Conservation (phyloP, 2,329 filamentous ascomycete genomes). For the Penicillium sumatraense region DNA sequence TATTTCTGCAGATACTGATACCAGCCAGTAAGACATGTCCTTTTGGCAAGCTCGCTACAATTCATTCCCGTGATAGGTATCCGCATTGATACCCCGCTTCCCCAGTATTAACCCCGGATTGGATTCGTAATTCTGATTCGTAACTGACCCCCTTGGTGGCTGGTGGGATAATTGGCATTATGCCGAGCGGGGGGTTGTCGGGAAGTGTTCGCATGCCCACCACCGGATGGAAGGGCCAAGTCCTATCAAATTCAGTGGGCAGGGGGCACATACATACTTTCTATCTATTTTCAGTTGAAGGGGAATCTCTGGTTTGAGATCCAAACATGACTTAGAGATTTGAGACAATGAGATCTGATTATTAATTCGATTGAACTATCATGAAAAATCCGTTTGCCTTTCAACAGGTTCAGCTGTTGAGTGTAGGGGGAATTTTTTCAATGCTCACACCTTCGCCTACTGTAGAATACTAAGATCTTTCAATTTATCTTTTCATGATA, state of each 20-base stretch:
- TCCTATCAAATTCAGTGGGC: background rate
- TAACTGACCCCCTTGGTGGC: background rate
- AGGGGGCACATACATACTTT: too few species aligned
- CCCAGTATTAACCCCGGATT: slow-evolving; percentile 1
- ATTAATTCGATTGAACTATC: too few species aligned
- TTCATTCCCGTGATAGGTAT: background rate
- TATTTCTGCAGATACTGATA: background rate
- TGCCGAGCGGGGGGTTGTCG: slow-evolving; percentile 1
- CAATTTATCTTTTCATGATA: too few species aligned
- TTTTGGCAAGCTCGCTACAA: background rate
- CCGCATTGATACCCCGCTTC: slow-evolving; percentile 18
- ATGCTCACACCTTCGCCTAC: too few species aligned
- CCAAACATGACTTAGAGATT: too few species aligned
- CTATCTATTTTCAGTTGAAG: background rate
- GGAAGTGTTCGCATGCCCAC: background rate
- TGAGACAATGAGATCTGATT: too few species aligned
- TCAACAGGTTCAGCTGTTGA: too few species aligned
- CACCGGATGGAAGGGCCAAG: background rate
- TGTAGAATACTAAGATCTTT: too few species aligned
- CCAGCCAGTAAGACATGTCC: slow-evolving; percentile 1
- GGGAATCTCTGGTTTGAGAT: too few species aligned
- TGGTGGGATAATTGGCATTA: background rate
- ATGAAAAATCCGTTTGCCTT: too few species aligned
- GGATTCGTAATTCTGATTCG: background rate
- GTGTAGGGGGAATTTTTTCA: too few species aligned